phyloP scores from a whole-genome alignment of 805 yeast genomes.

The Nakazawaea sp. region DNA sequence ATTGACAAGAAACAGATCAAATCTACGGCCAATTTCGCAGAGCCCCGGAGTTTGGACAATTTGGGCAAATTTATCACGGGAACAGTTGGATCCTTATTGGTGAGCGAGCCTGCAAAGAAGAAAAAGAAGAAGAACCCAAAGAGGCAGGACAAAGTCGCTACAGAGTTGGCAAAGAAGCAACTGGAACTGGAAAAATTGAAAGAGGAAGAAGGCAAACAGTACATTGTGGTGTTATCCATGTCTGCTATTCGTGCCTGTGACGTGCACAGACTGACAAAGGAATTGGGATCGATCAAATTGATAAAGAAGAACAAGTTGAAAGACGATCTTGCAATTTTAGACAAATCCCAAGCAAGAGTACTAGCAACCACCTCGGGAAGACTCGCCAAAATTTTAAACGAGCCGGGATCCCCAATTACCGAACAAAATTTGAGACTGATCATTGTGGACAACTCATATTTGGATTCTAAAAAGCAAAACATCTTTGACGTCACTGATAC shows the following conservation, averaged over 20 bases:
- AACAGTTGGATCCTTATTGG: conserved; percentile 41
- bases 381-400: conserved; percentile 36
- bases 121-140: conserved; percentile 19
- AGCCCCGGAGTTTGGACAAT: conserved; percentile 47
- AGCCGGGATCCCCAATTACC: conserved; percentile 33
- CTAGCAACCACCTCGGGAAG: conserved; percentile 64
- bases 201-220: conserved; percentile 23
- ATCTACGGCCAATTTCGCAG: conserved; percentile 53
- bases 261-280: conserved; percentile 55
- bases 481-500: conserved; percentile 55
- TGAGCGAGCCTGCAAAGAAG: conserved; percentile 21
- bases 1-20: conserved; percentile 47
- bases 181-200: conserved; percentile 5
- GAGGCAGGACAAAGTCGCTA: conserved; percentile 18
- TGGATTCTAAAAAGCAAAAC: conserved; percentile 54
- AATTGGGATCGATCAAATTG: conserved; percentile 54
- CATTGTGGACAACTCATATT: conserved; percentile 52
- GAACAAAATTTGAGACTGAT: conserved; percentile 42
- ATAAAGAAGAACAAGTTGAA: conserved; percentile 69
- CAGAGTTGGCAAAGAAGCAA: conserved; percentile 20
- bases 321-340: conserved; percentile 47
- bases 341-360: conserved; percentile 38
- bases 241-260: conserved; percentile 89
- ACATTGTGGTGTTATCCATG: conserved; percentile 52
- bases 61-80: conserved; percentile 46